Base-by-base conservation (phyloP, 257 asterid genomes). In the Gentiana straminea region DNA sequence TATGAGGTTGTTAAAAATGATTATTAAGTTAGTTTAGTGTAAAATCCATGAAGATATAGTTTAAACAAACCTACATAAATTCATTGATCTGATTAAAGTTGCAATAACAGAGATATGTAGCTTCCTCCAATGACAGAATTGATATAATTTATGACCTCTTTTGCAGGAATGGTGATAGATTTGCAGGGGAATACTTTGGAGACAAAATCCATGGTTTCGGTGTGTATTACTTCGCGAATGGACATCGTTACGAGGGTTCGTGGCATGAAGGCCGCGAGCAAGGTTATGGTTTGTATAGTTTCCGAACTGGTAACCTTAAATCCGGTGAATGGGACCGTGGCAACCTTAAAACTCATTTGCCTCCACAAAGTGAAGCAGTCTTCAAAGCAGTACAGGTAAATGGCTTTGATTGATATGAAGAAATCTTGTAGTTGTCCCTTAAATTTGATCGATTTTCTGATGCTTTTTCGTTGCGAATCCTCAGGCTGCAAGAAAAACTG, bases 251-350 rank as follows among this genome's bases (percentile, higher is more conserved):
- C 12, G 94, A 89, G 73, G 97, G 97, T 7, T 86, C 97, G 1
- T 89, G 97, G 97, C 95, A 89, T n/a, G 97, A 89, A 63, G 93
- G 95, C 11, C 86, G 84, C 3, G 83, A 83, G 68, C 97, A 85
- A 75, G 95, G 97, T 4, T 84, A 76, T 50, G 97, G 95, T 54
- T 66, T 70, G 81, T 89, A 89, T 59, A 81, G 80, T 2, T 85
- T 89, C 53, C 74, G 89, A 62, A 81, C 61, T 51, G 84, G 91
- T 51, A 82, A 70, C 54, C 65, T 56, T 4, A 79, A 67, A 71
- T 85, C 84, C 34, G 97, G 97, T 1, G 94, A 83, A 71, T 89
- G 97, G 97, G 86, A 81, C 43, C 52, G 52, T 38, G 97, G 95
- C 32, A 76, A 65, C 59, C 93, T 83, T 13, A 78, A 65, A 62